These are phyloP conservation scores for Penicillium sumatraense DNA, from an alignment of 2,329 filamentous ascomycete genomes.

Conservation along the genomic window DNA sequence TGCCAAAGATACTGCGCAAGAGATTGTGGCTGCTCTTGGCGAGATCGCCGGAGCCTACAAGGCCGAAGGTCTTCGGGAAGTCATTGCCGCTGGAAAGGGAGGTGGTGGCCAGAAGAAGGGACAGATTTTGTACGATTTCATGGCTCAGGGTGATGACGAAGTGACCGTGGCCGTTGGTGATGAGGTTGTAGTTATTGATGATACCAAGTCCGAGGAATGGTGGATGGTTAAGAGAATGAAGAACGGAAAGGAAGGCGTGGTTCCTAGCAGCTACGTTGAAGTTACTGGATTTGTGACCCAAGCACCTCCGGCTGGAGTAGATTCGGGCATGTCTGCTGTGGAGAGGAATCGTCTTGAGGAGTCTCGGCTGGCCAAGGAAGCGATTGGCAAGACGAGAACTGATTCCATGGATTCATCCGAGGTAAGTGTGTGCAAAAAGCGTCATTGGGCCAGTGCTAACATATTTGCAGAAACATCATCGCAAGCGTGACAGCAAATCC, in stretches of 20 bases:
- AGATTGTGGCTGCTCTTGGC: constrained; percentile 85
- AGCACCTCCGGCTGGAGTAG: constrained; percentile 57
- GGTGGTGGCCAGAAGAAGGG: constrained; percentile 75
- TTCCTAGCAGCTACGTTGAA: constrained; percentile 95
- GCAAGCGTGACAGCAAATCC: constrained; percentile 69
- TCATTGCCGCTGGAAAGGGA: constrained; percentile 78
- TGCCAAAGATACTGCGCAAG: constrained; percentile 92
- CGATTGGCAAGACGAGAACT: constrained; percentile 67
- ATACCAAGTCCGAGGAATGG: constrained; percentile 94
- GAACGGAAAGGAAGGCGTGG: constrained; percentile 92
- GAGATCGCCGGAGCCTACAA: constrained; percentile 85
- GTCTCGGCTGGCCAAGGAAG: constrained; percentile 79
- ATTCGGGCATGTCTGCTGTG: constrained; percentile 68
- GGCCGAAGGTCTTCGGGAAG: constrained; percentile 80
- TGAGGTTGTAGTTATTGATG: constrained; percentile 88
- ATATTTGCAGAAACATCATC: constrained; percentile 75
- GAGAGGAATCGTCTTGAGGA: constrained; percentile 82
- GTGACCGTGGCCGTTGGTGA: constrained; percentile 89
- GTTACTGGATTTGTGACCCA: constrained; percentile 70
- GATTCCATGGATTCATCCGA: constrained; percentile 62
- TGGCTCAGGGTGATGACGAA: constrained; percentile 95
- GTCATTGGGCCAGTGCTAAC: no score
- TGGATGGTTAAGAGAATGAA: constrained; percentile 92
- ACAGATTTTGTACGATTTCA: constrained; percentile 89
- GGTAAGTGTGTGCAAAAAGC: no score